These are phyloP conservation scores for Monosporascus sp. DNA, from an alignment of 2,329 filamentous ascomycete genomes.

Conservation along the genomic window DNA sequence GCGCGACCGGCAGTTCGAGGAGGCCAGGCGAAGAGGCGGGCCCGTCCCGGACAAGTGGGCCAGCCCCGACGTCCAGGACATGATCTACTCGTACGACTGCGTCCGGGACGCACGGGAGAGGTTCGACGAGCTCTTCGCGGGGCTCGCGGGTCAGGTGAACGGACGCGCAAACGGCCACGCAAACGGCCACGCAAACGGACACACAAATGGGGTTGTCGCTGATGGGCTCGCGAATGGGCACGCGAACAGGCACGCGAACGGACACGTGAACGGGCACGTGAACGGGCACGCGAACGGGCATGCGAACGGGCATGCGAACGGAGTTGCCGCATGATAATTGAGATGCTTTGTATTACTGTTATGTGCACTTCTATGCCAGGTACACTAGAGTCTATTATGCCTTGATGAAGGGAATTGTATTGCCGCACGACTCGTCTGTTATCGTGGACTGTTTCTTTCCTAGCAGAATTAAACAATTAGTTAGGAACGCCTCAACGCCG, in stretches of 20 bases:
- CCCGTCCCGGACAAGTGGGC: conserved; percentile 64
- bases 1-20: conserved; percentile 50
- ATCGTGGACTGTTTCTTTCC: too few relatives aligned
- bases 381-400: conserved; percentile 1
- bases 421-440: too few relatives aligned
- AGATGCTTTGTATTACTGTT: conserved; percentile 4
- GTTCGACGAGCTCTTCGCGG: conserved; percentile 43
- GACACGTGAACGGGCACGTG: background rate
- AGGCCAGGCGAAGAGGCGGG: conserved; percentile 41
- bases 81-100: conserved; percentile 61
- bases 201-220: conserved; percentile 4
- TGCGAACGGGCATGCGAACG: conserved; percentile 6
- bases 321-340: conserved; percentile 5
- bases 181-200: conserved; percentile 2
- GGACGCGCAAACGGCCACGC: background rate
- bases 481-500: too few relatives aligned
- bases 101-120: conserved; percentile 46
- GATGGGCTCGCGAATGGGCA: background rate
- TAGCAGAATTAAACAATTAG: too few relatives aligned
- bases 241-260: conserved; percentile 2
- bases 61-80: conserved; percentile 61
- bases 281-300: background rate
- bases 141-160: conserved; percentile 11
- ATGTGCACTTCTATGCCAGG: background rate
- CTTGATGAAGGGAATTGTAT: too few relatives aligned